Evolutionary conservation across 2,329 filamentous ascomycete species (phyloP).

Genomic region (Zasmidium cellare): DNA sequence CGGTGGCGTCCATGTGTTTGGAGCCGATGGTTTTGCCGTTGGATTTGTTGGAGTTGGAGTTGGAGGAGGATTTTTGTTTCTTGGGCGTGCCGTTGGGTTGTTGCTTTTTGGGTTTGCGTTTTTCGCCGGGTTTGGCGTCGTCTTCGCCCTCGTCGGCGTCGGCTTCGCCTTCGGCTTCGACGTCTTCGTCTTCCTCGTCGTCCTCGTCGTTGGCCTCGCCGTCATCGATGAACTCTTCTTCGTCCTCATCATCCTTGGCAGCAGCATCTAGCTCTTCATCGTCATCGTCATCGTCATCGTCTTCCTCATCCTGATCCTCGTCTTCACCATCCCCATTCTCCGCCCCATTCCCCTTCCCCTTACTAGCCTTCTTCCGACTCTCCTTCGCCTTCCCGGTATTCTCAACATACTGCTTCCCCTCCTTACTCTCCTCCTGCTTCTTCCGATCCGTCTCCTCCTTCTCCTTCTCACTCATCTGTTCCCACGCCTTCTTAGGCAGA

Average conservation of each 20-base stretch:
- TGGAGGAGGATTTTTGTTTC: conserved; percentile 36
- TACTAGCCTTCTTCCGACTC: conserved; percentile 39
- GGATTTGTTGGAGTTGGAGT: conserved; percentile 14
- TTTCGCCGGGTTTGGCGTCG: conserved; percentile 17
- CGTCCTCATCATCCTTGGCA: conserved; percentile 33
- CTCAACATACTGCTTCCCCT: conserved; percentile 46
- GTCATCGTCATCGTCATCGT: conserved; percentile 33
- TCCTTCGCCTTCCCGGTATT: conserved; percentile 46
- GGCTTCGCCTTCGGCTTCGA: conserved; percentile 18
- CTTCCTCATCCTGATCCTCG: conserved; percentile 23
- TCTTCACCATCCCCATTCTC: conserved; percentile 14
- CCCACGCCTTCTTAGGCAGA: conserved; percentile 51
- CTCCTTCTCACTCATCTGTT: conserved; percentile 48
- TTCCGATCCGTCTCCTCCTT: conserved; percentile 45
- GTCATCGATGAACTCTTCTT: conserved; percentile 28
- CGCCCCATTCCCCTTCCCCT: conserved; percentile 27
- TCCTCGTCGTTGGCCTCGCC: conserved; percentile 32
- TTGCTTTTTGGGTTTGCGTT: conserved; percentile 18
- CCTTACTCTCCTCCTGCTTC: conserved; percentile 39
- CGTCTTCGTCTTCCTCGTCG: conserved; percentile 26
- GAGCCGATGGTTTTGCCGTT: conserved; percentile 24
- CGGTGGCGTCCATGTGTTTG: conserved; percentile 33
- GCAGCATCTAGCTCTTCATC: conserved; percentile 24
- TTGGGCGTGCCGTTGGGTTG: conserved; percentile 26
- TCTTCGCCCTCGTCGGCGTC: conserved; percentile 27